phyloP scores from a whole-genome alignment of 768 basidiomycete species.

The Pholiota microspora region DNA sequence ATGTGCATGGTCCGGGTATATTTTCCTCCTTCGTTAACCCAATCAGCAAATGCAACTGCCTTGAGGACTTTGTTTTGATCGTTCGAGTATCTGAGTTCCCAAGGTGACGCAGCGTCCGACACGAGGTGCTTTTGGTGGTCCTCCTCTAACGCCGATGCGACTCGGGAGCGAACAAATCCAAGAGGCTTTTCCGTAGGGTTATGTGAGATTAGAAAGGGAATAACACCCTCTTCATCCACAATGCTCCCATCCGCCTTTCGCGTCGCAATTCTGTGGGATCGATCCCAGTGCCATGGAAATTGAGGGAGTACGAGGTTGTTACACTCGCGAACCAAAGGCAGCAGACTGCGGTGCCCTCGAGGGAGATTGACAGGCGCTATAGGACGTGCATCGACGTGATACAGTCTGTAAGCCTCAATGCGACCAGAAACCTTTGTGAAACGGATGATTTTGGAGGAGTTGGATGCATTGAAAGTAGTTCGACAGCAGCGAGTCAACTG shows the following conservation, averaged over 20 bases:
- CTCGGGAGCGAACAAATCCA: slow-evolving; percentile 27
- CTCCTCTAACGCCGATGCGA: slow-evolving; percentile 26
- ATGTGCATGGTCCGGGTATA: slow-evolving; percentile 31
- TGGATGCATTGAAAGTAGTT: neutral
- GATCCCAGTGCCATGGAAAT: slow-evolving; percentile 16
- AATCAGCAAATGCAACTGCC: slow-evolving; percentile 29
- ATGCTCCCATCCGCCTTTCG: slow-evolving; percentile 20
- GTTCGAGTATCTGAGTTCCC: slow-evolving; percentile 25
- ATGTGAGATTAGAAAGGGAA: slow-evolving; percentile 27
- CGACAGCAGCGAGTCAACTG: neutral
- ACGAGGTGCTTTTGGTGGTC: slow-evolving; percentile 29
- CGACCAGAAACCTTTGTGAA: neutral
- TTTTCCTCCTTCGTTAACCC: slow-evolving; percentile 33
- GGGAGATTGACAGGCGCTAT: slow-evolving; percentile 21
- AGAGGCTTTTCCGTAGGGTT: slow-evolving; percentile 19
- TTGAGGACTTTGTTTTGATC: slow-evolving; percentile 15
- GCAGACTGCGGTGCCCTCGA: slow-evolving; percentile 21
- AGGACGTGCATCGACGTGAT: slow-evolving; percentile 17
- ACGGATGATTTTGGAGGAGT: neutral
- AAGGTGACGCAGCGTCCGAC: slow-evolving; percentile 26
- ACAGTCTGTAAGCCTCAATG: slow-evolving; percentile 2
- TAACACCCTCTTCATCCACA: slow-evolving; percentile 22
- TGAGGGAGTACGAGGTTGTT: slow-evolving; percentile 27
- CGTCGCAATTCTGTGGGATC: slow-evolving; percentile 17
- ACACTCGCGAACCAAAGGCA: slow-evolving; percentile 25